A percentile compares a stretch with the other conserved stretches of the same genome.
Evolutionary conservation across 192 early-diverging fungal genomes (phyloP).

Genomic region (Coemansia sp.): DNA sequence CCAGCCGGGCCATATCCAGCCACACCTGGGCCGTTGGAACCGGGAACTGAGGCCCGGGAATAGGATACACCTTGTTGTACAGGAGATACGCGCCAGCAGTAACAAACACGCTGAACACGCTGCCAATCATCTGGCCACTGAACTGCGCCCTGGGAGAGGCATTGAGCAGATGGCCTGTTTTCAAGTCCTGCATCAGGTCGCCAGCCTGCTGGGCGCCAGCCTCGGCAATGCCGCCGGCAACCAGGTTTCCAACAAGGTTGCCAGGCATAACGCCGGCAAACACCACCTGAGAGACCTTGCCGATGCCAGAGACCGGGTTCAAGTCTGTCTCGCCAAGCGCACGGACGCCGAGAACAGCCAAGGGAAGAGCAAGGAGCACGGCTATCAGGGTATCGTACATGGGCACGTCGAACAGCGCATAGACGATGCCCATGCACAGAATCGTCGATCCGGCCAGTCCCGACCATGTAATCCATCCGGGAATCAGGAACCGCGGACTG

Average conservation of each 20-base stretch:
- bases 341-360: conserved; percentile 78
- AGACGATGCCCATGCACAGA: conserved; percentile 62
- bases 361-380: conserved; percentile 65
- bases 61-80: conserved; percentile 66
- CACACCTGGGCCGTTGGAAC: conserved; percentile 75
- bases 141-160: conserved; percentile 85
- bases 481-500: conserved; percentile 57
- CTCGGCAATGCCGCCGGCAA: conserved; percentile 76
- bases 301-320: conserved; percentile 80
- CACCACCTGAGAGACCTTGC: conserved; percentile 79
- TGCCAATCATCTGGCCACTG: conserved; percentile 76
- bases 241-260: conserved; percentile 67
- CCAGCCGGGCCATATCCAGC: conserved; percentile 73
- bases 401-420: conserved; percentile 66
- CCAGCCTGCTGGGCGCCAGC: conserved; percentile 69
- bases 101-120: conserved; percentile 66
- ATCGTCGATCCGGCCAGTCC: conserved; percentile 63
- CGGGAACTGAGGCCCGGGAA: conserved; percentile 66
- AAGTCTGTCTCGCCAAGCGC: conserved; percentile 79
- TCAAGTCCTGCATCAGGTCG: conserved; percentile 79
- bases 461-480: conserved; percentile 58
- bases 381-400: conserved; percentile 66
- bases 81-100: conserved; percentile 67
- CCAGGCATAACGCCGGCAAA: conserved; percentile 76
- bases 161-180: conserved; percentile 79